Conservation (phyloP, 768 basidiomycete species). For the Cystofilobasidium ferigula region DNA sequence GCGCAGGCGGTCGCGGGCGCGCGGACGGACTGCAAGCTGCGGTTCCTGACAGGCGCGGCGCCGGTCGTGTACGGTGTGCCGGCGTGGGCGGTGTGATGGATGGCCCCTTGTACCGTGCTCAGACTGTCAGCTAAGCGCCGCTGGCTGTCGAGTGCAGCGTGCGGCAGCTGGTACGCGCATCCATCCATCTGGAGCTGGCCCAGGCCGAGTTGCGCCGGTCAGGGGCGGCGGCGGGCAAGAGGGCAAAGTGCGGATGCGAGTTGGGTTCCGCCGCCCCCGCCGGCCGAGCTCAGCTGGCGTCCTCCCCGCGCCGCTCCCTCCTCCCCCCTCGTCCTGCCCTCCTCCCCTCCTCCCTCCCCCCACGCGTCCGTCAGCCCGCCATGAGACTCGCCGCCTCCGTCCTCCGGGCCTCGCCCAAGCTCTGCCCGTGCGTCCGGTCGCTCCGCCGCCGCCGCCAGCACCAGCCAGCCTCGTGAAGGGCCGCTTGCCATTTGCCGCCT, state of each 20-base stretch:
- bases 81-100: background rate
- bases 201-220: too few species aligned
- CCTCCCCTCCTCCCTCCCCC: background rate
- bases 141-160: too few species aligned
- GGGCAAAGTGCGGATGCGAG: too few species aligned
- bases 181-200: too few species aligned
- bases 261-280: background rate
- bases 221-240: too few species aligned
- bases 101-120: too few species aligned
- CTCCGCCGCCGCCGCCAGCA: background rate
- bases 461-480: background rate
- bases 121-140: too few species aligned
- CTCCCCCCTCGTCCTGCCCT: background rate
- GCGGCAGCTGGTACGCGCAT: too few species aligned
- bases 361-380: background rate
- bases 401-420: constrained; percentile 15
- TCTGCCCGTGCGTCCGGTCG: constrained; percentile 8
- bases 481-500: background rate
- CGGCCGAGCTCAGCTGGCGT: background rate
- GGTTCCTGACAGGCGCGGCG: constrained; percentile 88
- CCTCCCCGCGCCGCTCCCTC: background rate
- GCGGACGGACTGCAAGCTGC: constrained; percentile 72
- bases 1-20: constrained; percentile 69
- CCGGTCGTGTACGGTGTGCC: constrained; percentile 93
- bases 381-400: constrained; percentile 19